These are phyloP conservation scores for Cinnamomum micranthum DNA, from an alignment of 164 flowering plant species.

Conservation along the genomic window DNA sequence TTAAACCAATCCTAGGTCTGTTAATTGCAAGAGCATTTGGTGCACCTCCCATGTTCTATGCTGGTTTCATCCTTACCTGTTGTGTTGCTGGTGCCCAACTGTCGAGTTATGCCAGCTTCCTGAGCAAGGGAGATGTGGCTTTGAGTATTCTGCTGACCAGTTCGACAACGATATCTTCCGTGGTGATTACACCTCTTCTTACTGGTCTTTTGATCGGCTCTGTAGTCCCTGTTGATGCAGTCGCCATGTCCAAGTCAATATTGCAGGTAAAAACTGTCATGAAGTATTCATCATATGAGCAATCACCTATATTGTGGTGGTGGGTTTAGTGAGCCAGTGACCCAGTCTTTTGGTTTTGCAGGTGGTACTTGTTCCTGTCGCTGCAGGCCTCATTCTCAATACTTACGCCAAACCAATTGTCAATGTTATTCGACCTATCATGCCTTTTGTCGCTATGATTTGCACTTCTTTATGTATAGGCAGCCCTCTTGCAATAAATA, in stretches of 20 bases:
- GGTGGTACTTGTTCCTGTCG: constrained; percentile 87
- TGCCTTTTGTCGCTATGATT: constrained; percentile 95
- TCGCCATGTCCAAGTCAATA: constrained; percentile 96
- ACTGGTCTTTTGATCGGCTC: constrained; percentile 88
- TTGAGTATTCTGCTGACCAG: constrained; percentile 89
- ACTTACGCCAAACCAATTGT: constrained; percentile 89
- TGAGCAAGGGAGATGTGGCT: constrained; percentile 95
- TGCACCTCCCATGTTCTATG: constrained; percentile 69
- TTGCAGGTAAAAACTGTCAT: constrained; percentile 55
- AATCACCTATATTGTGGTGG: background rate
- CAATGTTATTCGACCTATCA: constrained; percentile 57
- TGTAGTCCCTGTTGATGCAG: constrained; percentile 87
- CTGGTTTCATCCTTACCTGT: constrained; percentile 82
- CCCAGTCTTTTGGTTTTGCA: constrained; percentile 21
- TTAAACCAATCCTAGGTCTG: constrained; percentile 79
- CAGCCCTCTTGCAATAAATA: constrained; percentile 91
- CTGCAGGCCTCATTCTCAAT: constrained; percentile 76
- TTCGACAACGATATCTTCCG: constrained; percentile 76
- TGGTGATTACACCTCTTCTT: constrained; percentile 71
- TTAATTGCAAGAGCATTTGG: constrained; percentile 68
- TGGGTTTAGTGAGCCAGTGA: constrained; percentile 2
- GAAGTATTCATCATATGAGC: background rate
- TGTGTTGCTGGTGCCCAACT: constrained; percentile 96
- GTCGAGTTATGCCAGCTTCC: constrained; percentile 86
- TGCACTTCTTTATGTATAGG: constrained; percentile 96